phyloP scores from a whole-genome alignment of 306 rosid species.

The Sophora flavescens region DNA sequence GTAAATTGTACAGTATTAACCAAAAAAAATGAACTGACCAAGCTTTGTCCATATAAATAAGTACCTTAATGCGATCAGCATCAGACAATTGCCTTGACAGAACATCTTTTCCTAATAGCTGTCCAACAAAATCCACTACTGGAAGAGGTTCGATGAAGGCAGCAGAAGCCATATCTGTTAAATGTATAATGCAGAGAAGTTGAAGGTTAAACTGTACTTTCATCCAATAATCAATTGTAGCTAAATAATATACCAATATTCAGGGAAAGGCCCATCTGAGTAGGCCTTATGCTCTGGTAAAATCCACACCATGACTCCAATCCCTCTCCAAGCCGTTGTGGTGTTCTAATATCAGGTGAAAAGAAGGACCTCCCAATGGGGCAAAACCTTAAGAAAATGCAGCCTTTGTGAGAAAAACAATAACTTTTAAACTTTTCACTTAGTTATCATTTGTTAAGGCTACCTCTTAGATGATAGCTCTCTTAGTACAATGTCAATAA shows the following conservation, averaged over 20 bases:
- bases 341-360: conserved; percentile 83
- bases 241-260: conserved; percentile 69
- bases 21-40: neutral
- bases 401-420: conserved; percentile 44
- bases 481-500: conserved; percentile 88
- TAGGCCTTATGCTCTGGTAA: conserved; percentile 98
- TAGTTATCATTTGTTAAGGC: conserved; percentile 4
- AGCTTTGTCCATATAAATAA: neutral
- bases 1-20: conserved; percentile 20
- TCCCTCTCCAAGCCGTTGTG: conserved; percentile 95
- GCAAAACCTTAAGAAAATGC: conserved; percentile 70
- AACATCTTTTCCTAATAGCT: conserved; percentile 90
- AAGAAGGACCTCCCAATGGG: conserved; percentile 96
- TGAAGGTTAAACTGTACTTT: conserved; percentile 16
- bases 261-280: conserved; percentile 99
- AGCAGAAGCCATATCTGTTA: conserved; percentile 96
- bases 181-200: conserved; percentile 25
- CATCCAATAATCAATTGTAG: neutral
- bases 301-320: conserved; percentile 98
- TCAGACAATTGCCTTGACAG: conserved; percentile 85
- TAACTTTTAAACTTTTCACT: conserved; percentile 27
- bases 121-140: conserved; percentile 88
- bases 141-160: conserved; percentile 98
- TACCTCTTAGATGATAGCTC: conserved; percentile 89
- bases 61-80: conserved; percentile 94